Base-by-base conservation (phyloP, 2,329 filamentous ascomycete genomes). In the Colletotrichum theobromicola region DNA sequence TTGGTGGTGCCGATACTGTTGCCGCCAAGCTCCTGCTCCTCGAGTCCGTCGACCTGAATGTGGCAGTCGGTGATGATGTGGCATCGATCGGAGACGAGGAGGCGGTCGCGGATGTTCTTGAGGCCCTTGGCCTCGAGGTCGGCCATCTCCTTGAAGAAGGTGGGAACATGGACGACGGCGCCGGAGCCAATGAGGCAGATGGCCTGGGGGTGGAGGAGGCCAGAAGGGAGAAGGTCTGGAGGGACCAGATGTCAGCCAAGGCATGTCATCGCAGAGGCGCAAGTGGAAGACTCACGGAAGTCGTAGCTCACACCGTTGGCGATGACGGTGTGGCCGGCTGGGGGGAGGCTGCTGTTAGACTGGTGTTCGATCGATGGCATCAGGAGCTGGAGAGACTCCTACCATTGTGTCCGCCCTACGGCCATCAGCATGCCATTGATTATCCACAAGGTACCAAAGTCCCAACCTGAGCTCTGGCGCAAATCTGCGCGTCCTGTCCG, bases 161-260 rank as follows among this genome's bases (percentile, higher is more conserved):
- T 82, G 9, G 82, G 82, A 75, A 93, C 88, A 83, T 94, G 90
- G 77, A 94, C 91, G 74, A 94, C 90, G 53, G 90, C 89, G 61
- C 88, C 93, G 63, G 92, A 93, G 74, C 93, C 94, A 81, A 96
- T 93, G 72, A 96, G 86, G 85, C 95, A 96, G 79, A 91, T 88
- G 82, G 90, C 94, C 57, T 86, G 86, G 8, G 93, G 92, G 81
- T 93, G 94, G 77, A 96, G 88, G 75, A 96, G 89, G 74, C 94
- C 94, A 70, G 91, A 94, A 28, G 92, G 90, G 64, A 93, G 84
- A 74, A 94, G 88, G 81, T 93, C 72, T 75, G 55, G 4, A 5
- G 83, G 88, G 89, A 85, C 75, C 42, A n/a, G 28, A 71, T 65
- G 69, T 82, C 71, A 81, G 78, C 61, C 15, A 30, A 50, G 32